These are phyloP conservation scores for Linum trigynum DNA, from an alignment of 345 rosid species.

Conservation along the genomic window DNA sequence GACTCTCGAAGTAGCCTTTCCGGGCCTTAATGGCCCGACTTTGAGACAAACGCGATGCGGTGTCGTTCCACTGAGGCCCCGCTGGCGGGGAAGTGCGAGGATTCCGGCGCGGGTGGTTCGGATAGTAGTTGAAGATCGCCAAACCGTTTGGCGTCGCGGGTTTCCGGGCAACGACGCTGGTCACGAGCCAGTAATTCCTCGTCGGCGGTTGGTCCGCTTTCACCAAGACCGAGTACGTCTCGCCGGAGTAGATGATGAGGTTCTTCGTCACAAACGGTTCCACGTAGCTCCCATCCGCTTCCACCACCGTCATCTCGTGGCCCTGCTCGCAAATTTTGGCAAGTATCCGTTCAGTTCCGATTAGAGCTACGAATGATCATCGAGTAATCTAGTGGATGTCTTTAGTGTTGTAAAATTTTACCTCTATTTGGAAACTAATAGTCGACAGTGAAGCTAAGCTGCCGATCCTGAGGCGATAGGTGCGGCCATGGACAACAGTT, in stretches of 20 bases:
- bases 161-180: neutral
- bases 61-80: slow-evolving; percentile 19
- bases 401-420: neutral
- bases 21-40: slow-evolving; percentile 11
- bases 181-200: slow-evolving; percentile 8
- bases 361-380: neutral
- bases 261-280: slow-evolving; percentile 6
- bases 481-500: neutral
- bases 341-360: neutral
- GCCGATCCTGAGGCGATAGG: slow-evolving; percentile 5
- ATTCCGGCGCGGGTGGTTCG: neutral
- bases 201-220: slow-evolving; percentile 4
- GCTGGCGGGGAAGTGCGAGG: slow-evolving; percentile 2
- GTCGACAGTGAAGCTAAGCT: slow-evolving; percentile 7
- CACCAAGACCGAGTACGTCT: slow-evolving; percentile 4
- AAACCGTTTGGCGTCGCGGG: neutral
- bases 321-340: neutral
- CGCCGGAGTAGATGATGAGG: slow-evolving; percentile 8
- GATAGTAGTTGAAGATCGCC: slow-evolving; percentile 18
- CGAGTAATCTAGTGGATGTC: neutral
- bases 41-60: neutral
- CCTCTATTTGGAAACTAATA: slow-evolving; percentile 14
- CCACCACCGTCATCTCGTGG: slow-evolving; percentile 13
- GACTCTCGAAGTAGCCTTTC: neutral
- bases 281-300: slow-evolving; percentile 7